Evolutionary conservation across 768 basidiomycete species (phyloP).

Genomic region (Tulasnella sp.): DNA sequence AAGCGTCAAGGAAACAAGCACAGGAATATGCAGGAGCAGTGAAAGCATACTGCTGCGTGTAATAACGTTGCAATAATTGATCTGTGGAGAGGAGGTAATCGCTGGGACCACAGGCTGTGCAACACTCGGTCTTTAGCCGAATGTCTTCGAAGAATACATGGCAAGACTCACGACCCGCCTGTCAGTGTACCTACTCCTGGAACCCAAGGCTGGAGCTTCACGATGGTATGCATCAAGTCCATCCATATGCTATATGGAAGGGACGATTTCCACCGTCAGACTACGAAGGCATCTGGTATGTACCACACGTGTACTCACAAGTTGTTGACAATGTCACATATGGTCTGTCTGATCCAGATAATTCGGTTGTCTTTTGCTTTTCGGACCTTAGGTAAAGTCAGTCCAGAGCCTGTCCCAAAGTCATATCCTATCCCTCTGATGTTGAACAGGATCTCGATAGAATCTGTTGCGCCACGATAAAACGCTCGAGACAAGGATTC

Average conservation of each 20-base stretch:
- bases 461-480: neutral
- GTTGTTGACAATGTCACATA: slow-evolving; percentile 6
- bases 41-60: too few species aligned
- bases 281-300: too few species aligned
- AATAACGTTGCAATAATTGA: too few species aligned
- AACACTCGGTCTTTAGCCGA: too few species aligned
- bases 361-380: neutral
- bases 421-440: slow-evolving; percentile 7
- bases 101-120: too few species aligned
- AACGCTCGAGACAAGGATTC: neutral
- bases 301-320: slow-evolving; percentile 3
- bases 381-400: slow-evolving; percentile 3
- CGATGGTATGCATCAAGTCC: neutral
- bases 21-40: too few species aligned
- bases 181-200: neutral
- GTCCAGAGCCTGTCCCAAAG: slow-evolving; percentile 10
- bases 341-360: neutral
- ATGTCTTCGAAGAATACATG: too few species aligned
- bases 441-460: neutral
- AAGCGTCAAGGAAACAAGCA: too few species aligned
- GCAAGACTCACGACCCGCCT: slow-evolving; percentile 1
- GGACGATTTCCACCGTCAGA: too few species aligned
- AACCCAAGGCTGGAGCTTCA: neutral
- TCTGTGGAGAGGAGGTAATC: too few species aligned
- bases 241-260: neutral